Percentiles rank a stretch among this genome's conserved stretches.
Conservation (phyloP, 805 yeast species). For the Myxozyma neotropica region DNA sequence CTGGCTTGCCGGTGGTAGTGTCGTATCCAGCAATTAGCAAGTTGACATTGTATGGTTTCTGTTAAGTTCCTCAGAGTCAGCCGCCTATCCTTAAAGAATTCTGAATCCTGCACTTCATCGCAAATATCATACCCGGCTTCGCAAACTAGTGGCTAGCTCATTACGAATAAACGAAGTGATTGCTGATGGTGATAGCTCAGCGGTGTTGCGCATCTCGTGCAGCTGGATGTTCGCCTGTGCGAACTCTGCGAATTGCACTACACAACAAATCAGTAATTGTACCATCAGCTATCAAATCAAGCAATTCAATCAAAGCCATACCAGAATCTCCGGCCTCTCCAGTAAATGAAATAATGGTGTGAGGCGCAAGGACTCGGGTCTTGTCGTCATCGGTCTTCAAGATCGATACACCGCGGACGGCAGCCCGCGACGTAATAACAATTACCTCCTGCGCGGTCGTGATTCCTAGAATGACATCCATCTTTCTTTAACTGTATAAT, state of each 20-base stretch:
- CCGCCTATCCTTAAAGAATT: neutral
- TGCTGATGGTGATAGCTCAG: conserved; percentile 80
- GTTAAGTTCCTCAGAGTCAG: neutral
- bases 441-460: conserved; percentile 78
- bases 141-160: conserved; percentile 80
- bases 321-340: conserved; percentile 96
- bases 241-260: conserved; percentile 77
- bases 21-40: conserved; percentile 87
- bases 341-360: conserved; percentile 80
- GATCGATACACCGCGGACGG: conserved; percentile 85
- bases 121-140: conserved; percentile 60
- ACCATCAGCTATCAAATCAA: neutral
- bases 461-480: conserved; percentile 92
- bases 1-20: conserved; percentile 57
- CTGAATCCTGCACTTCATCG: neutral
- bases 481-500: conserved; percentile 38
- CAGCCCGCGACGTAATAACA: conserved; percentile 92
- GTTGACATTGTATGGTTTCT: conserved; percentile 91
- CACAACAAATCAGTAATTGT: neutral
- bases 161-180: conserved; percentile 86
- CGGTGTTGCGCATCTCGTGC: conserved; percentile 79
- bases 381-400: conserved; percentile 79
- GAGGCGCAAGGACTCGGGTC: conserved; percentile 71
- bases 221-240: conserved; percentile 90
- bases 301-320: conserved; percentile 25